Evolutionary conservation across 345 rosid species (phyloP).

Genomic region (Pseudoturritis turrita): DNA sequence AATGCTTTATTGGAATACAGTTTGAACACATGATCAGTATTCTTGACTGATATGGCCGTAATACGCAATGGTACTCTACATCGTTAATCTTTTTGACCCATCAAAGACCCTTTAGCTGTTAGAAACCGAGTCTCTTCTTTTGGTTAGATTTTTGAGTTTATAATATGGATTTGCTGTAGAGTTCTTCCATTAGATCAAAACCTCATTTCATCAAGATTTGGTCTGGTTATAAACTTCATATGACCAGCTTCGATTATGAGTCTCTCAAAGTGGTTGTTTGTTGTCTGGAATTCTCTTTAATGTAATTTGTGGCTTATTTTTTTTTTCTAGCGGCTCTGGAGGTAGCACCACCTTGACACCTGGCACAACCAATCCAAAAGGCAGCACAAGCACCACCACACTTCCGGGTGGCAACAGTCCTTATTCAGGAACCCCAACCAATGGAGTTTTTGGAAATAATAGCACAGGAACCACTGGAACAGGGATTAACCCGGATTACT

Average conservation of each 20-base stretch:
- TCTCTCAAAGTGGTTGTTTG: neutral
- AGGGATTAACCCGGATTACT: conserved; percentile 30
- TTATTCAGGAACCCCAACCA: conserved; percentile 25
- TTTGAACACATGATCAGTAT: conserved; percentile 20
- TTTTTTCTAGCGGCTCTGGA: neutral
- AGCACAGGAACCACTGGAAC: conserved; percentile 23
- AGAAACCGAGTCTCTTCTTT: conserved; percentile 5
- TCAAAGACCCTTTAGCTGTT: neutral
- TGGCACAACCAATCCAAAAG: conserved; percentile 28
- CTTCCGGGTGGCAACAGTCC: conserved; percentile 33
- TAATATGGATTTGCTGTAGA: neutral
- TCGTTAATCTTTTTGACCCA: conserved; percentile 2
- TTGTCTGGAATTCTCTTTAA: neutral
- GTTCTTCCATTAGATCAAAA: neutral
- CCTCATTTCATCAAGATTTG: neutral
- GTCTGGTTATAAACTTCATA: neutral
- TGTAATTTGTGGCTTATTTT: neutral
- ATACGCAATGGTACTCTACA: neutral
- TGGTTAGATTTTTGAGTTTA: neutral
- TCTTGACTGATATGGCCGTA: conserved; percentile 20
- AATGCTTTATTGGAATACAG: conserved; percentile 21
- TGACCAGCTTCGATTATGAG: neutral
- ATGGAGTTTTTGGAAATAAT: conserved; percentile 28
- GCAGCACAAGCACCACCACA: conserved; percentile 30
- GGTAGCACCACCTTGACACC: conserved; percentile 27